These are phyloP conservation scores for Sclerotinia minor DNA, from an alignment of 2,329 filamentous ascomycete genomes.

Conservation along the genomic window DNA sequence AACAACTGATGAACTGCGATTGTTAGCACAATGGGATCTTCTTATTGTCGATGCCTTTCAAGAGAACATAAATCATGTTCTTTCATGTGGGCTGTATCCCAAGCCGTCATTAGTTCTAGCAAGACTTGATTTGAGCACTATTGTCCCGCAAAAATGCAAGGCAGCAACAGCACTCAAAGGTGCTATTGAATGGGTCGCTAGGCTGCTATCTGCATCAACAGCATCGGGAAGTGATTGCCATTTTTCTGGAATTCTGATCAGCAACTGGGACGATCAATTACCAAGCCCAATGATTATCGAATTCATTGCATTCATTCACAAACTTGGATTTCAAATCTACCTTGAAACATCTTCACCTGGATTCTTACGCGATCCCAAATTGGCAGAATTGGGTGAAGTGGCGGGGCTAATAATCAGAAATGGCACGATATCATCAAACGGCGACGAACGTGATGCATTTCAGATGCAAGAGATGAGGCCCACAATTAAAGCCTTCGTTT, in stretches of 20 bases:
- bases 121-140: constrained; percentile 32
- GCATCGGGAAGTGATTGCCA: constrained; percentile 26
- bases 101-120: constrained; percentile 32
- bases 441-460: constrained; percentile 48
- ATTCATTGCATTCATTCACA: constrained; percentile 34
- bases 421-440: constrained; percentile 46
- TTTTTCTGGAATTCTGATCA: constrained; percentile 33
- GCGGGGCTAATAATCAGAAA: constrained; percentile 47
- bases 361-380: constrained; percentile 30
- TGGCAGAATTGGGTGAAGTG: constrained; percentile 32
- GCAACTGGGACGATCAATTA: constrained; percentile 31
- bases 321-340: constrained; percentile 34
- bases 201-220: constrained; percentile 28
- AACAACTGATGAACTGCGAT: constrained; percentile 39
- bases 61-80: constrained; percentile 42
- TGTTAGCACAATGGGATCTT: constrained; percentile 48
- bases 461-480: constrained; percentile 39
- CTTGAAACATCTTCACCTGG: constrained; percentile 33
- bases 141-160: constrained; percentile 25
- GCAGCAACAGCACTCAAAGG: background rate
- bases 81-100: constrained; percentile 33
- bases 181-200: constrained; percentile 15
- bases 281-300: constrained; percentile 29
- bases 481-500: constrained; percentile 32
- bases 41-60: constrained; percentile 47